Base-by-base conservation (phyloP, 495 filamentous ascomycete species). In the Achaetomiella virescens region DNA sequence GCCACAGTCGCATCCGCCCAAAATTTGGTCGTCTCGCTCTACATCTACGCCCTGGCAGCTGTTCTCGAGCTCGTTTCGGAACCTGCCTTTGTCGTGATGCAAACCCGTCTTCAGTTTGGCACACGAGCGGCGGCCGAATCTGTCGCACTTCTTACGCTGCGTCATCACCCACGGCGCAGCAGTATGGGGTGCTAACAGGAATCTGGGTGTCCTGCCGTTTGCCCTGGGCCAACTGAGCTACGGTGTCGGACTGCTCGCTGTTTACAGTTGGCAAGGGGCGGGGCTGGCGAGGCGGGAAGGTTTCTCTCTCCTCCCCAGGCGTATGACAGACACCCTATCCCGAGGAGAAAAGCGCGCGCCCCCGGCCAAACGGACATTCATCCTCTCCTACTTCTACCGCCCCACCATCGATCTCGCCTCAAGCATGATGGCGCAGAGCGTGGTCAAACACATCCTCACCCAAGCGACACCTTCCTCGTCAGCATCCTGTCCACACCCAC, bases 381-480 rank as follows among this genome's bases (percentile, higher is more conserved):
- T 84, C 21, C 58, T 82, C 17, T 78, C 78, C 11, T 83, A 81
- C 61, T 88, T 95, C 64, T 87, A 86, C 27, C 71, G 75, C 35
- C 81, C 78, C 4, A 76, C 92, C 10, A 67, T 87, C 37, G 76
- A 76, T 25, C 79, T 97, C 7, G 83, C 83, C n/a, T 77, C 75
- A 10, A 91, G 80, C 59, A 79, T 97, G 55, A 90, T 89, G 74
- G 72, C 90, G n/a, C 93, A 99, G 69, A 88, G 86, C 21, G 65
- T 85, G 14, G 76, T 97, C 35, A 99, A 99, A 65, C 90, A 97
- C 69, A 55, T 97, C 52, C 82, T 97, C 22, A 97, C 95, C 0
- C 90, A 96, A 71, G 91, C 27, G 93, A 99, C 76, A 86, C 89
- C 10, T 81, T 97, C 64, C 81, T 97, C 29, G 86, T 99, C 33